phyloP scores from a whole-genome alignment of 2,329 filamentous ascomycete genomes.

The Claviceps fusiformis region DNA sequence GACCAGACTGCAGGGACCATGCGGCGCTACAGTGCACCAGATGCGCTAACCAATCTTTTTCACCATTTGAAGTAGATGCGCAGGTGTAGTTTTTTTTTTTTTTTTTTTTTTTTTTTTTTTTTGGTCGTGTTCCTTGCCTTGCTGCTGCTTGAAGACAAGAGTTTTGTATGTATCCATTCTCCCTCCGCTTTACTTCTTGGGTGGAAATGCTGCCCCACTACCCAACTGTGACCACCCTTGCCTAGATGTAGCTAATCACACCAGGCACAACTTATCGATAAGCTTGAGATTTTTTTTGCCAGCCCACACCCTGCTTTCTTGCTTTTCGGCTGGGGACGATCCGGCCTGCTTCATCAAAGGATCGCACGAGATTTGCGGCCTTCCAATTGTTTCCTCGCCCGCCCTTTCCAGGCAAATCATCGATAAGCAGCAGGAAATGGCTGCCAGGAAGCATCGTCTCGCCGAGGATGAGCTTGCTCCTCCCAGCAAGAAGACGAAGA shows the following conservation, averaged over 20 bases:
- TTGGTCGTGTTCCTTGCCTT: neutral
- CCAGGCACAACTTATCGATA: conserved; percentile 17
- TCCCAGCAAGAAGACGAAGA: conserved; percentile 28
- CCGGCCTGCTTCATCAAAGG: neutral
- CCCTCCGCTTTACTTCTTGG: neutral
- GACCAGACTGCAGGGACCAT: neutral
- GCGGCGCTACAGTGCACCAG: neutral
- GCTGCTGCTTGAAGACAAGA: neutral
- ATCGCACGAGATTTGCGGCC: neutral
- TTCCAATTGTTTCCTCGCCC: neutral
- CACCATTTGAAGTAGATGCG: neutral
- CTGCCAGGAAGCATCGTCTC: conserved; percentile 26
- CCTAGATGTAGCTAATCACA: neutral
- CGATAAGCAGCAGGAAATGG: conserved; percentile 15
- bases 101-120: neutral
- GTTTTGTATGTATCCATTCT: neutral
- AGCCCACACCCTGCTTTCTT: neutral
- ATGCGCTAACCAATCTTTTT: neutral
- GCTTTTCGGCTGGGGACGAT: neutral
- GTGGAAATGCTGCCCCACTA: neutral
- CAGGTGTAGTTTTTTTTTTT: too few species aligned
- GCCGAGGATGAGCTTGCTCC: conserved; percentile 22
- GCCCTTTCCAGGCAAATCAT: neutral
- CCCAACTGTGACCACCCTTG: neutral
- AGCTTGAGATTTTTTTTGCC: conserved; percentile 15